Base-by-base conservation (phyloP, 148 eudicot species). In the Nepenthes gracilis region DNA sequence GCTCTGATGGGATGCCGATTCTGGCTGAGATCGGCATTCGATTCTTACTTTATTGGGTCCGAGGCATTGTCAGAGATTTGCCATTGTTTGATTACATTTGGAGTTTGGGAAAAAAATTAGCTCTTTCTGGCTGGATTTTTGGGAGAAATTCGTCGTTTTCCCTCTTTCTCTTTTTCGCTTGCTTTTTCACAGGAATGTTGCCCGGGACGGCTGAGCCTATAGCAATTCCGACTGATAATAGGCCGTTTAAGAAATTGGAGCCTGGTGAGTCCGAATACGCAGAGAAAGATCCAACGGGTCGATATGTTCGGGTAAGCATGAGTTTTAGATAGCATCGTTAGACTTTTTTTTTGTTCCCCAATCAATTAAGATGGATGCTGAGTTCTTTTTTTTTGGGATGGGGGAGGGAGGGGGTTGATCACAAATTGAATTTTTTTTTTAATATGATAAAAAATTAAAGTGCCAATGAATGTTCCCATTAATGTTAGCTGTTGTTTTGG, bases 281-380 rank as follows among this genome's bases (percentile, higher is more conserved):
- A 3, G 97, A 90, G 73, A 82, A 55, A 35, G 90, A 83, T 64
- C 84, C 88, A 2, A 72, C 61, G 13, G 85, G 84, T 54, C 86
- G 97, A 49, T 90, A 86, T 64, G 78, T 86, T 70, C 83, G 94
- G 91, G 97, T 90, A 8, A 4, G 8, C 8, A 40, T 40, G 45
- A 23, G 23, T 23, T 23, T 23, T 23, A 23, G 23, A 23, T 23
- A 23, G 23, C 23, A 23, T 23, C 23, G 0, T 23, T 23, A 23
- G 23, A 90, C 23, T 23, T 23, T 23, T 23, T 23, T 23, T 23
- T 23, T 23, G 23, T 23, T 23, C 23, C 23, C 23, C 23, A 23
- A 23, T 23, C 23, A 23, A 23, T 23, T 23, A 23, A 23, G 23
- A 23, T 23, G 23, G 23, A 23, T 23, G 23, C 23, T 23, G 23